phyloP scores from a whole-genome alignment of 208 protist genomes.

The Trypanosoma lewisi region DNA sequence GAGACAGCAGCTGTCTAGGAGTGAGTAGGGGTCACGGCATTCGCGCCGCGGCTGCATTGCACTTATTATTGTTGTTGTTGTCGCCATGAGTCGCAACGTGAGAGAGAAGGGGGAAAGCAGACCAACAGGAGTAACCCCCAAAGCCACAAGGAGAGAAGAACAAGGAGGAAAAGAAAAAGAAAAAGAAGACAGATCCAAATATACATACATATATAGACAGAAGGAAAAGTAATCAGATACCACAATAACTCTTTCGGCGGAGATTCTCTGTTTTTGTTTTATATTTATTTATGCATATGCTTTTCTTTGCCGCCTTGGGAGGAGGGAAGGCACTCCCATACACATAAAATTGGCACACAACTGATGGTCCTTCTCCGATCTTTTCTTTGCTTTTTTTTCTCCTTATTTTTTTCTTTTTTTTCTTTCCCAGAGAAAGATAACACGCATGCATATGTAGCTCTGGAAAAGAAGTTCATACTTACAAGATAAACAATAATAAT shows the following conservation, averaged over 20 bases:
- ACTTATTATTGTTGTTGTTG: not conserved
- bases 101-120: not conserved
- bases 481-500: conserved; percentile 3
- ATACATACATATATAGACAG: no score
- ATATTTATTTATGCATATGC: no score
- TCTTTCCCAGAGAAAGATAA: not conserved
- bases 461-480: not conserved
- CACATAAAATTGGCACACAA: not conserved
- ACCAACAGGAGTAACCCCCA: no score
- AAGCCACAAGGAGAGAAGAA: no score
- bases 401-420: not conserved
- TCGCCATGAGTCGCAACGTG: not conserved
- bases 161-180: no score
- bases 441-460: not conserved
- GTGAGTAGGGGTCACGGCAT: conserved; percentile 20
- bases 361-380: not conserved
- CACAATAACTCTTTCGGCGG: no score
- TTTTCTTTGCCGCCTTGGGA: no score
- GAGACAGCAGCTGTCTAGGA: conserved; percentile 15
- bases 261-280: no score
- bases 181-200: no score
- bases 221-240: no score
- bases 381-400: not conserved
- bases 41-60: conserved; percentile 5
- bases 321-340: not conserved